These are phyloP conservation scores for Cocos nucifera DNA, from an alignment of 176 grass and related monocot genomes.

Conservation along the genomic window DNA sequence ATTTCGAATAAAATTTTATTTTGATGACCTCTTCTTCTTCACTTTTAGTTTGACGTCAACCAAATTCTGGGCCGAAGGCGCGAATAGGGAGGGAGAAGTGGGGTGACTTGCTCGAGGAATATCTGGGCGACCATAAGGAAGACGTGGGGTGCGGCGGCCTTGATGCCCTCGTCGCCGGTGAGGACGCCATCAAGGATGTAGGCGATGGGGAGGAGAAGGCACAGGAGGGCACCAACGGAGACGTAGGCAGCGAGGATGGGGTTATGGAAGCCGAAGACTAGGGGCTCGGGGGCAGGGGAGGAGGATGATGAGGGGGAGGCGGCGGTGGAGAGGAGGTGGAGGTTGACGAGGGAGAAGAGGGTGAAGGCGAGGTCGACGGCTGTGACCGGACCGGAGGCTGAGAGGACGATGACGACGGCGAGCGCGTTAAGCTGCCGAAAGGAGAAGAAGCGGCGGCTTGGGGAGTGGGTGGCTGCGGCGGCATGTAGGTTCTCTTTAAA, in stretches of 20 bases:
- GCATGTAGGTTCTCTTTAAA: conserved; percentile 9
- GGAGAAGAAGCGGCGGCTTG: conserved; percentile 28
- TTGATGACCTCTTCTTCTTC: too few relatives aligned
- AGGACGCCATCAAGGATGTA: conserved; percentile 65
- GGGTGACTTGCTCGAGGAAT: conserved; percentile 63
- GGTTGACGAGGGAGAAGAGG: conserved; percentile 14
- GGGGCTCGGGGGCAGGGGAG: not conserved
- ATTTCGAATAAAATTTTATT: too few relatives aligned
- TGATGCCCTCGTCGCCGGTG: conserved; percentile 27
- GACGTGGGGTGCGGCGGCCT: conserved; percentile 47
- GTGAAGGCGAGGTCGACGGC: conserved; percentile 3
- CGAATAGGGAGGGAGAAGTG: conserved; percentile 63
- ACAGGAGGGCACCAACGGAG: conserved; percentile 31
- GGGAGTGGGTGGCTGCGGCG: conserved; percentile 37
- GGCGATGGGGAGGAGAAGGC: conserved; percentile 51
- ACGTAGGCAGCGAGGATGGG: conserved; percentile 32
- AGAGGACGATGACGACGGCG: conserved; percentile 38
- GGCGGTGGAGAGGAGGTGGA: conserved; percentile 11
- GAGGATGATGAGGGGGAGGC: not conserved
- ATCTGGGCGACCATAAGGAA: conserved; percentile 76
- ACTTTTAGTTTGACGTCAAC: too few relatives aligned
- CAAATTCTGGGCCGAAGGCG: conserved; percentile 50
- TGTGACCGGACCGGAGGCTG: conserved; percentile 12
- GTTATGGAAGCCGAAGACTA: conserved; percentile 5
- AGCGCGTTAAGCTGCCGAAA: conserved; percentile 12